Conservation (phyloP, 768 basidiomycete genomes). For the Tricholoma hemisulphureum region DNA sequence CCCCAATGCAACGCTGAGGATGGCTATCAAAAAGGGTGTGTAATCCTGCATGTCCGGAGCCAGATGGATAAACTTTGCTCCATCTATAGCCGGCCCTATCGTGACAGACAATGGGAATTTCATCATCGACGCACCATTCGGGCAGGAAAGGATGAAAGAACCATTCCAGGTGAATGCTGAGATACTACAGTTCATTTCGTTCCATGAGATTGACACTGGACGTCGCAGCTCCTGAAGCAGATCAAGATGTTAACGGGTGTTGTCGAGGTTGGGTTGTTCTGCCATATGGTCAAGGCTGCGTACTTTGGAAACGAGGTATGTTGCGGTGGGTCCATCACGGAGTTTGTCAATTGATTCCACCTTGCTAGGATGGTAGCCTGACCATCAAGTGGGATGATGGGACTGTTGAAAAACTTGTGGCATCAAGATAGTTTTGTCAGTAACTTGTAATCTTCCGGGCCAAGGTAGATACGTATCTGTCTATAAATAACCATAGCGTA, state of each 20-base stretch:
- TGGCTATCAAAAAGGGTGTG: conserved; percentile 80
- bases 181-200: not conserved
- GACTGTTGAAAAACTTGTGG: conserved; percentile 32
- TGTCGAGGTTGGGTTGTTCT: conserved; percentile 99
- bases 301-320: conserved; percentile 88
- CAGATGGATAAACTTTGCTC: not conserved
- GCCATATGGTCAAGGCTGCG: conserved; percentile 88
- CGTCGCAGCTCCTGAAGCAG: conserved; percentile 60
- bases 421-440: not conserved
- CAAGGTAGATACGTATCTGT: conserved; percentile 5
- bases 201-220: not conserved
- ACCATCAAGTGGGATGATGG: conserved; percentile 60
- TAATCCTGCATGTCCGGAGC: not conserved
- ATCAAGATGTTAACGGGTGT: conserved; percentile 97
- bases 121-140: conserved; percentile 94
- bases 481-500: not conserved
- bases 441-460: not conserved
- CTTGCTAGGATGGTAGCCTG: conserved; percentile 63
- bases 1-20: conserved; percentile 75
- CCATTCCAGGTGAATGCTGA: conserved; percentile 52
- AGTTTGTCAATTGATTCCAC: not conserved
- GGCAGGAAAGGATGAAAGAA: conserved; percentile 60
- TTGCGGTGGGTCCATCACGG: conserved; percentile 4
- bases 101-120: conserved; percentile 98
- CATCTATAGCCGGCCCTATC: conserved; percentile 82